Evolutionary conservation across 2,329 filamentous ascomycete genomes (phyloP).

Genomic region (Metarhizium anisopliae): DNA sequence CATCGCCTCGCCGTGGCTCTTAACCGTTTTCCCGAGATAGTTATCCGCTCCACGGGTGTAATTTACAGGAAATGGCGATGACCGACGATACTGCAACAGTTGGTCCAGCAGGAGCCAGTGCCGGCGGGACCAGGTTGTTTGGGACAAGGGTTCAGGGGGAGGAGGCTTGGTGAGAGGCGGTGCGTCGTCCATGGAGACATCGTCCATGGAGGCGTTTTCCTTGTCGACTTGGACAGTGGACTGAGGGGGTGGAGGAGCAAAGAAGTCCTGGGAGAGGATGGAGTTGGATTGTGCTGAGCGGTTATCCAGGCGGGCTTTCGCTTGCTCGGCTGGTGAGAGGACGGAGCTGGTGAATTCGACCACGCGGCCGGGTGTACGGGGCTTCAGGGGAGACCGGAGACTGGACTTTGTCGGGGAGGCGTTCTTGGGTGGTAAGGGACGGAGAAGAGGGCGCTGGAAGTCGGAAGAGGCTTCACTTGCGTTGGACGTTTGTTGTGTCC

Average conservation of each 20-base stretch:
- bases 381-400: slow-evolving; percentile 47
- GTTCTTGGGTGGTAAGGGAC: slow-evolving; percentile 39
- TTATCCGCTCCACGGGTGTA: slow-evolving; percentile 21
- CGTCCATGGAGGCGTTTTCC: slow-evolving; percentile 21
- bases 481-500: slow-evolving; percentile 31
- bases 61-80: slow-evolving; percentile 24
- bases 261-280: slow-evolving; percentile 4
- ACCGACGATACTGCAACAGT: slow-evolving; percentile 39
- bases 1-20: slow-evolving; percentile 36
- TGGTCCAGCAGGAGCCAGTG: slow-evolving; percentile 47
- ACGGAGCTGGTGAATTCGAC: slow-evolving; percentile 48
- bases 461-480: slow-evolving; percentile 28
- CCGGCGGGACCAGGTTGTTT: slow-evolving; percentile 35
- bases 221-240: slow-evolving; percentile 16
- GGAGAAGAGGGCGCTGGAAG: slow-evolving; percentile 28
- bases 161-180: slow-evolving; percentile 10
- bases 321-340: slow-evolving; percentile 35
- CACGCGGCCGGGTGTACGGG: slow-evolving; percentile 47
- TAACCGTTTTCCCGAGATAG: slow-evolving; percentile 40
- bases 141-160: slow-evolving; percentile 23
- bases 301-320: slow-evolving; percentile 21
- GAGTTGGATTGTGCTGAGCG: slow-evolving; percentile 18
- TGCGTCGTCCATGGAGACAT: slow-evolving; percentile 19
- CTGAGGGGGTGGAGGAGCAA: background rate
- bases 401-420: slow-evolving; percentile 49